Conservation (phyloP, 371 early-diverging fungal genomes). For the Dipsacomyces acuminosporus region DNA sequence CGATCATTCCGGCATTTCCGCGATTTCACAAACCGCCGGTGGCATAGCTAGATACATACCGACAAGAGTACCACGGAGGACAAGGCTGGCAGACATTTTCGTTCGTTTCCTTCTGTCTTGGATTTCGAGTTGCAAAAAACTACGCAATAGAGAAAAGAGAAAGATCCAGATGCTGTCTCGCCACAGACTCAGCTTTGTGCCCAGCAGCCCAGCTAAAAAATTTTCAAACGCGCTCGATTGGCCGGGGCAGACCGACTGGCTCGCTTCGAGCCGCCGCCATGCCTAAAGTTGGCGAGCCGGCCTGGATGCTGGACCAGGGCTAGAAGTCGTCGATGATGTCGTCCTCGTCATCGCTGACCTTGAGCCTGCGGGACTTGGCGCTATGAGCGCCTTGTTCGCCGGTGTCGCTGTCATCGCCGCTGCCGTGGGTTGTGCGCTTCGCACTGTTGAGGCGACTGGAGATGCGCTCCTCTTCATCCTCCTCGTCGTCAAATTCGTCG, state of each 20-base stretch:
- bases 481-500: slow-evolving; percentile 42
- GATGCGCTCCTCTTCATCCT: slow-evolving; percentile 32
- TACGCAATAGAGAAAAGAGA: too few relatives aligned
- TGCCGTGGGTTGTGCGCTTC: slow-evolving; percentile 16
- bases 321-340: slow-evolving; percentile 15
- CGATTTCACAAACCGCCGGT: too few relatives aligned
- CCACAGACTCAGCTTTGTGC: too few relatives aligned
- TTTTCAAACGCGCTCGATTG: not conserved
- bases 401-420: slow-evolving; percentile 11
- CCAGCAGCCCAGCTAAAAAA: not conserved
- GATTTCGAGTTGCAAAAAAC: too few relatives aligned
- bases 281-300: too few relatives aligned
- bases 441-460: slow-evolving; percentile 26
- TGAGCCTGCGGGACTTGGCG: slow-evolving; percentile 27
- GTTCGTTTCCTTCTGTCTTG: not conserved
- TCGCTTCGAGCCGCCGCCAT: too few relatives aligned
- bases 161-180: too few relatives aligned
- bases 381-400: slow-evolving; percentile 6
- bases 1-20: too few relatives aligned
- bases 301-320: not conserved
- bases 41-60: slow-evolving; percentile 45
- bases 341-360: slow-evolving; percentile 33
- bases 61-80: slow-evolving; percentile 45
- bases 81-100: slow-evolving; percentile 46
- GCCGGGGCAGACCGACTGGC: not conserved